These are phyloP conservation scores for Podospora didyma DNA, from an alignment of 495 filamentous ascomycete genomes.

Conservation along the genomic window DNA sequence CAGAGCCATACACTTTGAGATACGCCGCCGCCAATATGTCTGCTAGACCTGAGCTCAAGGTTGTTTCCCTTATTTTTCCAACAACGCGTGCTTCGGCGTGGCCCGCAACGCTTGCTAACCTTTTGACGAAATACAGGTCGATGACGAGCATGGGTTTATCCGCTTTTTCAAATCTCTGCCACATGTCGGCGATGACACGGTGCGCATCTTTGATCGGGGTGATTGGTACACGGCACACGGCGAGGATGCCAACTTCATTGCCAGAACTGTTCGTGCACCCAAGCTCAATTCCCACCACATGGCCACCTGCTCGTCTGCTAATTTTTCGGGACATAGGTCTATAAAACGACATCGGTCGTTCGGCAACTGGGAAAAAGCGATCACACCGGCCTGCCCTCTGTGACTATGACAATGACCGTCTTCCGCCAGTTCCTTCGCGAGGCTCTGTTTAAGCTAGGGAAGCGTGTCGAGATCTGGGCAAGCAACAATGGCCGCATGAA, in stretches of 20 bases:
- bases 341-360: conserved; percentile 95
- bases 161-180: conserved; percentile 84
- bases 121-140: conserved; percentile 54
- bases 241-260: conserved; percentile 89
- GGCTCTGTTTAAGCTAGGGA: conserved; percentile 84
- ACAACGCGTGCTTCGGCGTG: neutral
- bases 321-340: conserved; percentile 67
- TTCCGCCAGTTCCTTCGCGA: conserved; percentile 95
- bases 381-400: conserved; percentile 78
- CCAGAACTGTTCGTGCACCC: conserved; percentile 58
- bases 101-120: conserved; percentile 8
- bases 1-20: too few relatives aligned
- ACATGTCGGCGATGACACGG: conserved; percentile 60
- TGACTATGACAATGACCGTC: conserved; percentile 88
- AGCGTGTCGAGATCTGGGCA: conserved; percentile 86
- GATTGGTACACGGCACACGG: conserved; percentile 96
- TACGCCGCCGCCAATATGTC: conserved; percentile 55
- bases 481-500: conserved; percentile 68
- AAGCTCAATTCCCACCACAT: neutral
- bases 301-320: neutral
- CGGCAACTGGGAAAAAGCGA: conserved; percentile 81
- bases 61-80: conserved; percentile 25
- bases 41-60: conserved; percentile 88
- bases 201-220: conserved; percentile 89
- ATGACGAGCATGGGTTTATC: conserved; percentile 95